Percentiles rank a stretch among this genome's conserved stretches.
phyloP scores from a whole-genome alignment of 306 rosid species.

The Delonix regia region DNA sequence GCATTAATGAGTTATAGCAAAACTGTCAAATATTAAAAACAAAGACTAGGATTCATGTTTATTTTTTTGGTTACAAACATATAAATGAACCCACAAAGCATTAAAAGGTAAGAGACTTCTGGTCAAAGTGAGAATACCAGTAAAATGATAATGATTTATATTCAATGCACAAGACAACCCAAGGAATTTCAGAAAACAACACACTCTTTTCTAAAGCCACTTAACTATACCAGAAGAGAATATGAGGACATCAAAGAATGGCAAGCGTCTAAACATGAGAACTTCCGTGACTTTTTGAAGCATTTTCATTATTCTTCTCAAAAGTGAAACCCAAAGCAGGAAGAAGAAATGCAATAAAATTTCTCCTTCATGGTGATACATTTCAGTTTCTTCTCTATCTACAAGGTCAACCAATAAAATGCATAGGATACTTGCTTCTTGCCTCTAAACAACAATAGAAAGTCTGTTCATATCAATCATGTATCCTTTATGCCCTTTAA shows the following conservation, averaged over 20 bases:
- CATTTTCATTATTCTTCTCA: not conserved
- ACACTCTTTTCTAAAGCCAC: not conserved
- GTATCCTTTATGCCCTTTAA: not conserved
- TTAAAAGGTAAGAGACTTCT: not conserved
- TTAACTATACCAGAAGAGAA: not conserved
- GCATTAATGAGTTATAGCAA: not conserved
- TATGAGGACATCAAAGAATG: not conserved
- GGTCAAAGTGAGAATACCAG: not conserved
- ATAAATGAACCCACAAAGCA: not conserved
- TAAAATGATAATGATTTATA: not conserved
- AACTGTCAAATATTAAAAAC: not conserved
- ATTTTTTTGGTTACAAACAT: not conserved
- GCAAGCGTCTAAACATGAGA: not conserved
- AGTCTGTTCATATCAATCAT: not conserved
- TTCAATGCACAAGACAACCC: not conserved
- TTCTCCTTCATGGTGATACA: not conserved
- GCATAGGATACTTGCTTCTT: not conserved
- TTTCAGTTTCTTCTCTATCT: not conserved
- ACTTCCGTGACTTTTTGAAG: not conserved
- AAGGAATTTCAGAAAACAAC: not conserved
- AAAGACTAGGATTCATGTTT: not conserved
- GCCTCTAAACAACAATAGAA: not conserved
- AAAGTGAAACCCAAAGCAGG: no score
- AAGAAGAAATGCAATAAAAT: not conserved
- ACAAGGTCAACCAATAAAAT: not conserved